These are phyloP conservation scores for Babesia bovis DNA, from an alignment of 169 alveolate genomes.

Conservation along the genomic window DNA sequence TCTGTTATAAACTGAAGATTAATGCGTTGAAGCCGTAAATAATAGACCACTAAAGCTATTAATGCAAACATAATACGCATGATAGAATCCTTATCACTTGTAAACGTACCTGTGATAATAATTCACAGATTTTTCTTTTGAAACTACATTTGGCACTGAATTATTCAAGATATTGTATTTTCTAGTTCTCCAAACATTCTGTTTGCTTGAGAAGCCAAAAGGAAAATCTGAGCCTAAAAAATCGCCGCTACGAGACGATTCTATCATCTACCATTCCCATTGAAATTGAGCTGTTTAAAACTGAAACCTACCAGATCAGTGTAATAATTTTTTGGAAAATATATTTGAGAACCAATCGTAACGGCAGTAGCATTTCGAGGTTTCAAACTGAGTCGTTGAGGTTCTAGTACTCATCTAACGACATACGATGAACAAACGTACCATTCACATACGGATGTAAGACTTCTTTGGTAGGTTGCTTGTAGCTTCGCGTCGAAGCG, in stretches of 20 bases:
- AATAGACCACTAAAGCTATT: neutral
- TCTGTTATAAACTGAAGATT: conserved; percentile 29
- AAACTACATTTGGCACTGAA: conserved; percentile 70
- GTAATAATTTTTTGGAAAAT: conserved; percentile 70
- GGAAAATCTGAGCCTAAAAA: conserved; percentile 82
- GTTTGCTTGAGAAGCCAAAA: conserved; percentile 68
- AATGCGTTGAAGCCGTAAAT: neutral
- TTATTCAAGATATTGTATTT: conserved; percentile 73
- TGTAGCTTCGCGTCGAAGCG: conserved; percentile 63
- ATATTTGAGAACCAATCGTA: conserved; percentile 50
- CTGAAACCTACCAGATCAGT: conserved; percentile 60
- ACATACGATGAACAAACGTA: neutral
- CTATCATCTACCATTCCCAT: conserved; percentile 28
- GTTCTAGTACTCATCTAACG: conserved; percentile 41
- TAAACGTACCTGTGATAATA: conserved; percentile 65
- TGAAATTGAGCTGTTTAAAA: neutral
- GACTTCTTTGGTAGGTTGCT: conserved; percentile 63
- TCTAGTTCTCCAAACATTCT: conserved; percentile 75
- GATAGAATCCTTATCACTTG: neutral
- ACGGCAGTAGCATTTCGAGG: conserved; percentile 67
- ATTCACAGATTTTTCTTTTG: conserved; percentile 72
- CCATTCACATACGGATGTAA: conserved; percentile 65
- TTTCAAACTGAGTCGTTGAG: conserved; percentile 69
- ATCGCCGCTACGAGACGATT: conserved; percentile 78
- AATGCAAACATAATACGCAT: neutral